phyloP scores from a whole-genome alignment of 441 rosid genomes.

The Arabidopsis hybrid region DNA sequence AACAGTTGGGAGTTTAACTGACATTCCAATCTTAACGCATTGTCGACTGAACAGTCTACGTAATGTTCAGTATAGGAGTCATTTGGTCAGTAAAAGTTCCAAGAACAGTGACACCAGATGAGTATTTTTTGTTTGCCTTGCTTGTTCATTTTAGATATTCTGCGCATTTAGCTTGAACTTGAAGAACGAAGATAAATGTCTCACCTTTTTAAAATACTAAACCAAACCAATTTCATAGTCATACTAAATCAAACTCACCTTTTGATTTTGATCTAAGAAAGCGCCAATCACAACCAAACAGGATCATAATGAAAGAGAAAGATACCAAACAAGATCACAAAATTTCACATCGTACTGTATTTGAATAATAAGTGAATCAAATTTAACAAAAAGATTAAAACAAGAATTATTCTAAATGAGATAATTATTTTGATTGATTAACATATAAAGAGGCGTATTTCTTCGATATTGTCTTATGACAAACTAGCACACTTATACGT shows the following conservation, averaged over 20 bases:
- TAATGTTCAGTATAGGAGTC: not conserved
- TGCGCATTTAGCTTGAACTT: no score
- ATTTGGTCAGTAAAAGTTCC: not conserved
- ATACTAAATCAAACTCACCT: not conserved
- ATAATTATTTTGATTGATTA: not conserved
- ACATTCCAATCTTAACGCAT: not conserved
- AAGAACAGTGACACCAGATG: not conserved
- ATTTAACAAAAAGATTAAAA: not conserved
- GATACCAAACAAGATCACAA: not conserved
- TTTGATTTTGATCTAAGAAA: not conserved
- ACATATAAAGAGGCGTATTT: not conserved
- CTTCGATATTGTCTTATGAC: no score
- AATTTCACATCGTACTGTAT: not conserved
- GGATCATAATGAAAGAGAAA: not conserved
- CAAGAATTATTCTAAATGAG: not conserved
- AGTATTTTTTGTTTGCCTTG: not conserved
- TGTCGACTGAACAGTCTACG: not conserved
- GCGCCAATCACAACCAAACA: not conserved
- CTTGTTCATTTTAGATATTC: no score
- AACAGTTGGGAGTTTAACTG: not conserved
- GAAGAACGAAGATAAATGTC: no score
- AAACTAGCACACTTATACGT: no score
- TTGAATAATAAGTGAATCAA: not conserved
- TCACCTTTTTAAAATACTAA: no score
- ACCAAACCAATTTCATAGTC: not conserved